phyloP scores from a whole-genome alignment of 352 stramenopile genomes.

The Phytophthora pisi region DNA sequence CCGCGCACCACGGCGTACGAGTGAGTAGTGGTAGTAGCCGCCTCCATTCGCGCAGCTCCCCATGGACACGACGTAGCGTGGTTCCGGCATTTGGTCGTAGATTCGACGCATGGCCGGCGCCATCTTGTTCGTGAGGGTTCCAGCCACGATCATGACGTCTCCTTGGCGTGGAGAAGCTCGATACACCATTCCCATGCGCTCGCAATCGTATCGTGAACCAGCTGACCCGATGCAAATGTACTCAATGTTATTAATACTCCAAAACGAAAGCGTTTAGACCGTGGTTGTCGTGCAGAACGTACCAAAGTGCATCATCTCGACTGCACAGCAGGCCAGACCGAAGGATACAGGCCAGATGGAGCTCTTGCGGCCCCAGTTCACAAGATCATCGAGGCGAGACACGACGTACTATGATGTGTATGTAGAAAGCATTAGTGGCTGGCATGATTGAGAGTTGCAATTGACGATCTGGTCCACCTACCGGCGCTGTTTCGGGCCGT shows the following conservation, averaged over 20 bases:
- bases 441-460: too few species aligned
- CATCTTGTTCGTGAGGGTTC: conserved; percentile 99
- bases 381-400: conserved; percentile 97
- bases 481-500: conserved; percentile 62
- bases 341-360: conserved; percentile 99
- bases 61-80: conserved; percentile 98
- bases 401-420: conserved; percentile 92
- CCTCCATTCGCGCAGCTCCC: conserved; percentile 97
- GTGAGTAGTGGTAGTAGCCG: conserved; percentile 91
- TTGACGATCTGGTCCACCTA: background rate
- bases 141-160: conserved; percentile 99
- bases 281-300: background rate
- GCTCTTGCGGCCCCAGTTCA: conserved; percentile 96
- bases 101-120: conserved; percentile 95
- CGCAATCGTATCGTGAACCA: conserved; percentile 94
- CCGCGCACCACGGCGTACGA: conserved; percentile 95
- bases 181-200: conserved; percentile 98
- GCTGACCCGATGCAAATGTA: conserved; percentile 30
- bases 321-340: conserved; percentile 97
- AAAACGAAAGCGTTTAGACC: background rate
- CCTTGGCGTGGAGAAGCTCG: conserved; percentile 92
- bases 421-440: background rate
- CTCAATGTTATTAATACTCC: background rate
- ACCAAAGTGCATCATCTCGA: conserved; percentile 67
- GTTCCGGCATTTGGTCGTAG: conserved; percentile 99